These are phyloP conservation scores for Cladophialophora bantiana DNA, from an alignment of 2,329 filamentous ascomycete genomes.

Conservation along the genomic window DNA sequence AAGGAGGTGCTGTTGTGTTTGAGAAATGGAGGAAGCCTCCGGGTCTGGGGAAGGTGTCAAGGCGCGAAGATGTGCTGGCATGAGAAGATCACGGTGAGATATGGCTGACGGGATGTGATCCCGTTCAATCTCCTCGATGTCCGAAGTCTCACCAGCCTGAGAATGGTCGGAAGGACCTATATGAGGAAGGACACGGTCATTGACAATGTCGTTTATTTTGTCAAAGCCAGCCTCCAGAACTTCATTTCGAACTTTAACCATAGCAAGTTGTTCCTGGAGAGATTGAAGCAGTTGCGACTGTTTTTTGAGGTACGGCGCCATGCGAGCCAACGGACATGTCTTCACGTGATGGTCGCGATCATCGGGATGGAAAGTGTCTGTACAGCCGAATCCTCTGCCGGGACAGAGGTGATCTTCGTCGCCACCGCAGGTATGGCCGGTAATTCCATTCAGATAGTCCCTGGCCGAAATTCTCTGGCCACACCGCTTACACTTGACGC, in stretches of 20 bases:
- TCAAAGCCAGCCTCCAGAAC: constrained; percentile 55
- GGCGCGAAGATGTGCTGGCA: constrained; percentile 36
- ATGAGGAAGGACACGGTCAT: constrained; percentile 31
- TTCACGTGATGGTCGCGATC: constrained; percentile 54
- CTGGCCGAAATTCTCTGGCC: constrained; percentile 33
- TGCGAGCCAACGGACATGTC: constrained; percentile 59
- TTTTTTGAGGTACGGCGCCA: constrained; percentile 53
- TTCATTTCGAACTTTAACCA: constrained; percentile 55
- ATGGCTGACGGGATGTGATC: constrained; percentile 33
- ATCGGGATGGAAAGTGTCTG: constrained; percentile 47
- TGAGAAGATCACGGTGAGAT: constrained; percentile 33
- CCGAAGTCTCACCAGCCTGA: constrained; percentile 30
- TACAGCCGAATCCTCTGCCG: constrained; percentile 51
- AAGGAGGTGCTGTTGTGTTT: constrained; percentile 63
- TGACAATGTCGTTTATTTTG: constrained; percentile 46
- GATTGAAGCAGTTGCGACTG: constrained; percentile 53
- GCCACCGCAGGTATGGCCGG: constrained; percentile 41
- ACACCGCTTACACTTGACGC: constrained; percentile 32
- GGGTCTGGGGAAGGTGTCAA: constrained; percentile 41
- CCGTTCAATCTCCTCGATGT: constrained; percentile 39
- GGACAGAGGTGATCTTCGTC: constrained; percentile 39
- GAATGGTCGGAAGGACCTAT: constrained; percentile 31
- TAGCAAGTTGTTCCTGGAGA: constrained; percentile 54
- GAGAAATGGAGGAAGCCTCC: constrained; percentile 45
- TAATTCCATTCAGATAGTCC: constrained; percentile 31